Evolutionary conservation across 768 basidiomycete species (phyloP).

Genomic region (Xerocomellus amylosporus): DNA sequence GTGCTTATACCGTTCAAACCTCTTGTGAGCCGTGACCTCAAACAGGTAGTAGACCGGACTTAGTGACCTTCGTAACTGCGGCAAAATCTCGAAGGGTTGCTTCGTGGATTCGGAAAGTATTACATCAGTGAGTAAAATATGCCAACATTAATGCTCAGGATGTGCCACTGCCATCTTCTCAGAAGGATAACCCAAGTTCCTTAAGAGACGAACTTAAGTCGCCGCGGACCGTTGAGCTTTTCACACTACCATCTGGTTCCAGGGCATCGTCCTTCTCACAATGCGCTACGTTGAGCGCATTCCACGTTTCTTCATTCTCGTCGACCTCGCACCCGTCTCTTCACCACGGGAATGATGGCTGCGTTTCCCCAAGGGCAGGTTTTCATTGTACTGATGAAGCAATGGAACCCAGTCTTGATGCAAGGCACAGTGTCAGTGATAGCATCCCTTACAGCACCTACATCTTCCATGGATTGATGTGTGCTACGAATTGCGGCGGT

Average conservation of each 20-base stretch:
- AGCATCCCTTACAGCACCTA: constrained; percentile 5
- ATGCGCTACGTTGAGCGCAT: background rate
- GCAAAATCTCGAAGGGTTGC: background rate
- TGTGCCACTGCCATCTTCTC: constrained; percentile 10
- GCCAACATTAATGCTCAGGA: background rate
- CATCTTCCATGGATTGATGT: constrained; percentile 18
- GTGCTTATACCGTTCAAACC: background rate
- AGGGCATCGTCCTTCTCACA: constrained; percentile 3
- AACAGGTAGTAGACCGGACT: background rate
- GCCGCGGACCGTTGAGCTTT: constrained; percentile 11
- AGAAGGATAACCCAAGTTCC: constrained; percentile 9
- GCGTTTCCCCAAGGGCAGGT: constrained; percentile 19
- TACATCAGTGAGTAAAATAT: constrained; percentile 12
- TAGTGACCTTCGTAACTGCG: background rate
- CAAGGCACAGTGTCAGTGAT: constrained; percentile 12
- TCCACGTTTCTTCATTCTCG: constrained; percentile 16
- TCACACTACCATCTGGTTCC: constrained; percentile 2
- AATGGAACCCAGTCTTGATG: constrained; percentile 21
- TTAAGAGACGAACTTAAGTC: constrained; percentile 11
- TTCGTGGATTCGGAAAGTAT: constrained; percentile 2
- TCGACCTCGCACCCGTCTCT: constrained; percentile 1
- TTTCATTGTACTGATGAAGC: constrained; percentile 27
- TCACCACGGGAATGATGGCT: constrained; percentile 9
- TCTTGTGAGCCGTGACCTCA: background rate
- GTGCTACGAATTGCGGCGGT: constrained; percentile 1